phyloP scores from a whole-genome alignment of 257 asterid species.

The Oldenlandia corymbosa region DNA sequence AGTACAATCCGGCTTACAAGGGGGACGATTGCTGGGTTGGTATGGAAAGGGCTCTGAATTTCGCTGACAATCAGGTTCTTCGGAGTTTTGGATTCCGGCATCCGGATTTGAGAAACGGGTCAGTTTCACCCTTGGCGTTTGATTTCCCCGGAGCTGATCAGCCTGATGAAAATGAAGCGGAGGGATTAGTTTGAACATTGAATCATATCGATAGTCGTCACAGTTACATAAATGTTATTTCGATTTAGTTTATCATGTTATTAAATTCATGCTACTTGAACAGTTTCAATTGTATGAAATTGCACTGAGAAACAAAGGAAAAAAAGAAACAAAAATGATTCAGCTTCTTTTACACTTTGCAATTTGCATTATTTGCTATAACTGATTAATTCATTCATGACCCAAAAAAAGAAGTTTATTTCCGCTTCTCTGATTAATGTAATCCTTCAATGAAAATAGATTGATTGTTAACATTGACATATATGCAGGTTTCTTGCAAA shows the following conservation, averaged over 20 bases:
- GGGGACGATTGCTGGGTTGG: slow-evolving; percentile 54
- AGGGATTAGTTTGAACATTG: slow-evolving; percentile 11
- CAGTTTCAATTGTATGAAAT: too few relatives aligned
- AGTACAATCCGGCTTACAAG: slow-evolving; percentile 44
- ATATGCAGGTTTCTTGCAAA: not conserved
- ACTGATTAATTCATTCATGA: too few relatives aligned
- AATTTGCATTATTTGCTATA: too few relatives aligned
- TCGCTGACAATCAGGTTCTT: slow-evolving; percentile 71
- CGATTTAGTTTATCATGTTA: not conserved
- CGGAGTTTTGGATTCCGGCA: slow-evolving; percentile 54
- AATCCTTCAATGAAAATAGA: too few relatives aligned
- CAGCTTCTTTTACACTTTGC: not conserved
- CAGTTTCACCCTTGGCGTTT: slow-evolving; percentile 33
- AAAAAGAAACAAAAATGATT: too few relatives aligned
- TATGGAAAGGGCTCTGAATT: slow-evolving; percentile 64
- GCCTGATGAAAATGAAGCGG: slow-evolving; percentile 16
- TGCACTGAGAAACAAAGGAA: too few relatives aligned
- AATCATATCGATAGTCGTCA: too few relatives aligned
- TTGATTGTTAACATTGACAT: not conserved
- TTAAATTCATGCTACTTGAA: not conserved
- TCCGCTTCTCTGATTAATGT: too few relatives aligned
- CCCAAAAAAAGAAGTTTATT: too few relatives aligned
- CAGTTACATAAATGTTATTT: too few relatives aligned
- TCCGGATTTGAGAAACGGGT: slow-evolving; percentile 30
- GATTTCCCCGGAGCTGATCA: slow-evolving; percentile 29